Conservation (phyloP, 2,329 filamentous ascomycete species). For the Exophiala lecanii-corni region DNA sequence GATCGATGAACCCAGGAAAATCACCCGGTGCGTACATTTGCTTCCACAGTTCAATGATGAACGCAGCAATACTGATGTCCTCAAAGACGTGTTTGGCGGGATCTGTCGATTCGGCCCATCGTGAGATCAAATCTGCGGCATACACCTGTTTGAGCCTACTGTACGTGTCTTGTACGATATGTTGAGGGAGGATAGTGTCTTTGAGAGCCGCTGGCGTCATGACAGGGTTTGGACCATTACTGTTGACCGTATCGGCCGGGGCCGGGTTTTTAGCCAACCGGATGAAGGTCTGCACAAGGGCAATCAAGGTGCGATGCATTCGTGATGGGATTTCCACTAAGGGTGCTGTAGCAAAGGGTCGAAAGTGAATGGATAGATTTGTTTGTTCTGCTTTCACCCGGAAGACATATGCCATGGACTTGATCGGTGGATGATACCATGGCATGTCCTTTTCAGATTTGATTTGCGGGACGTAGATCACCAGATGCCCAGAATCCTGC, state of each 20-base stretch:
- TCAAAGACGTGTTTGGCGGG: constrained; percentile 93
- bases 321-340: constrained; percentile 33
- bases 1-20: constrained; percentile 91
- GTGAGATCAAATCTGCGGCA: constrained; percentile 63
- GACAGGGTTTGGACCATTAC: constrained; percentile 53
- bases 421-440: constrained; percentile 81
- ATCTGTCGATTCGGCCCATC: constrained; percentile 83
- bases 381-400: constrained; percentile 26
- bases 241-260: background rate
- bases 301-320: constrained; percentile 36
- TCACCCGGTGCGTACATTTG: constrained; percentile 62
- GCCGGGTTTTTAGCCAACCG: constrained; percentile 29
- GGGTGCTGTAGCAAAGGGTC: constrained; percentile 37
- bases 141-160: constrained; percentile 73
- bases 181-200: constrained; percentile 73
- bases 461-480: constrained; percentile 76
- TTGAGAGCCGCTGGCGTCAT: constrained; percentile 77
- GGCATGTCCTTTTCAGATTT: constrained; percentile 60
- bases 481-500: constrained; percentile 37
- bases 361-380: constrained; percentile 48
- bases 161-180: constrained; percentile 77
- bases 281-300: constrained; percentile 35
- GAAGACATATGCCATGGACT: constrained; percentile 66
- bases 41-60: constrained; percentile 85
- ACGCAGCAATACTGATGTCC: constrained; percentile 84